Conservation (phyloP, 306 rosid genomes). For the Castanospermum australe region DNA sequence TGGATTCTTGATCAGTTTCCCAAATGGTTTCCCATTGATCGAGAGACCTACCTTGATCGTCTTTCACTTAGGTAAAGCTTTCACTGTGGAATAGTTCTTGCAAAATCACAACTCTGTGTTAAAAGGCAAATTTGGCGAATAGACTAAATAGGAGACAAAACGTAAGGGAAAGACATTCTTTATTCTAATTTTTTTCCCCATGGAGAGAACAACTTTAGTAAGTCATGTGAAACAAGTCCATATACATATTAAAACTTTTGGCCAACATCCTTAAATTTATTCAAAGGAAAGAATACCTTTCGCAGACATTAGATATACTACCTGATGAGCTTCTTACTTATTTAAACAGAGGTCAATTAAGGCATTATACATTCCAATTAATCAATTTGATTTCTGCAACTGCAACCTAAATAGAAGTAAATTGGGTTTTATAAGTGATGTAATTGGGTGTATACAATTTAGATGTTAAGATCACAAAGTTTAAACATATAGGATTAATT, state of each 20-base stretch:
- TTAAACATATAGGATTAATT: background rate
- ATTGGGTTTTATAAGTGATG: background rate
- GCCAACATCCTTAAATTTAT: background rate
- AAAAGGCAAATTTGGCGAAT: background rate
- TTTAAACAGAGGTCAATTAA: background rate
- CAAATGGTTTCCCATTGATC: constrained; percentile 81
- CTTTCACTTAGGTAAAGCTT: constrained; percentile 55
- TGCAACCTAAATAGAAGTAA: background rate
- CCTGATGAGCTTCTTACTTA: background rate
- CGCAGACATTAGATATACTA: background rate
- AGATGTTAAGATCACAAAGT: background rate
- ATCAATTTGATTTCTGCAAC: background rate
- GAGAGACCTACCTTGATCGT: constrained; percentile 77
- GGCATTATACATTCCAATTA: background rate
- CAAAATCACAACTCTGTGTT: background rate
- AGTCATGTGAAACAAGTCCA: background rate
- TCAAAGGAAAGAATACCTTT: background rate
- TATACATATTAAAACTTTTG: background rate
- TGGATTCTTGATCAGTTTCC: constrained; percentile 88
- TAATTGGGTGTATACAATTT: background rate
- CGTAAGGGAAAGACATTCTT: background rate
- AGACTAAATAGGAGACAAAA: constrained; percentile 2
- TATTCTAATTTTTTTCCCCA: background rate
- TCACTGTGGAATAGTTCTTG: background rate
- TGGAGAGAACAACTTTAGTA: background rate